Percentiles rank a stretch among this genome's conserved stretches.
Evolutionary conservation across 1,139 yeast genomes (phyloP).

Genomic region (Candida mesenterica): DNA sequence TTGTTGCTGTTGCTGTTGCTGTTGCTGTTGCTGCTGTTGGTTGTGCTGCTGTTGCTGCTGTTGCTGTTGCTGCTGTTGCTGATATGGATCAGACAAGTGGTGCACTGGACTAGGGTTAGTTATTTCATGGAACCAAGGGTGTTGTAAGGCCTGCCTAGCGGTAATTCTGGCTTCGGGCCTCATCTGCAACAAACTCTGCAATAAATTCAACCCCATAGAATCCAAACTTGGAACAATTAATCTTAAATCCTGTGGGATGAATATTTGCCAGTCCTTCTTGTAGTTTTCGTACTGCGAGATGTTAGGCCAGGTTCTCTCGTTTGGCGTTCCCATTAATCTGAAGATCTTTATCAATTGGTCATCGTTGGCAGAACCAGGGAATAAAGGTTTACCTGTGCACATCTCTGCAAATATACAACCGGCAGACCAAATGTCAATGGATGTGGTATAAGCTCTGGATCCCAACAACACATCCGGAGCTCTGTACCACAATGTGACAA

Average conservation of each 20-base stretch:
- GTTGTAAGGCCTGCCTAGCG: slow-evolving; percentile 90
- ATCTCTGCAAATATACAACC: slow-evolving; percentile 98
- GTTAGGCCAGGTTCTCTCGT: slow-evolving; percentile 95
- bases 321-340: slow-evolving; percentile 94
- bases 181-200: slow-evolving; percentile 79
- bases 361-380: slow-evolving; percentile 95
- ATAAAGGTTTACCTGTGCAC: slow-evolving; percentile 96
- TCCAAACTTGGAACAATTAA: slow-evolving; percentile 76
- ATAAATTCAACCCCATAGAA: slow-evolving; percentile 73
- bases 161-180: slow-evolving; percentile 89
- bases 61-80: slow-evolving; percentile 33
- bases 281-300: slow-evolving; percentile 84
- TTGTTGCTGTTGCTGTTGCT: slow-evolving; percentile 11
- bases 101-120: slow-evolving; percentile 40
- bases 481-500: slow-evolving; percentile 96
- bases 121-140: slow-evolving; percentile 93
- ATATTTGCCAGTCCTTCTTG: slow-evolving; percentile 73
- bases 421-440: slow-evolving; percentile 98
- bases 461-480: slow-evolving; percentile 98
- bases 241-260: slow-evolving; percentile 81
- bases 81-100: slow-evolving; percentile 39
- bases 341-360: slow-evolving; percentile 89
- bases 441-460: slow-evolving; percentile 89
- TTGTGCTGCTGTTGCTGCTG: slow-evolving; percentile 14
- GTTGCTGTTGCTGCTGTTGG: slow-evolving; percentile 16